A percentile compares a stretch with the other conserved stretches of the same genome.
These are phyloP conservation scores for Chlamydomonas eustigma DNA, from an alignment of 139 green algal genomes.

Conservation along the genomic window DNA sequence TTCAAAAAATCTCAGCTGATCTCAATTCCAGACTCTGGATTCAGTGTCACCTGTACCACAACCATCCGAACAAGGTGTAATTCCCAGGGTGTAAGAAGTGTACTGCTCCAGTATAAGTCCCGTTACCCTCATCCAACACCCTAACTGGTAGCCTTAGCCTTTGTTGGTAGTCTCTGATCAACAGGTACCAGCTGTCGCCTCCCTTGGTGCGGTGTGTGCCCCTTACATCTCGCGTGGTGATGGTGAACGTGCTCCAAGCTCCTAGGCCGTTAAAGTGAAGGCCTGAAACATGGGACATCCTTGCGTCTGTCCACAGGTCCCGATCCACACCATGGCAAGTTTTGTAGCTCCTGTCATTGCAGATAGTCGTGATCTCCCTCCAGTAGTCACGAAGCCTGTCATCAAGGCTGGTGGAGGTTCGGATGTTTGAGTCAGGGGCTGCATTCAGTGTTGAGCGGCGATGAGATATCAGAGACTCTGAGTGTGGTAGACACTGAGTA, in stretches of 20 bases:
- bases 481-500: too few relatives aligned
- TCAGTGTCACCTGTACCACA: conserved; percentile 9
- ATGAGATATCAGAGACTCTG: too few relatives aligned
- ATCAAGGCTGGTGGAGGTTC: background rate
- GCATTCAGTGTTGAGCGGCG: too few relatives aligned
- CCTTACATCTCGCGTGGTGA: background rate
- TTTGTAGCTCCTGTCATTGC: background rate
- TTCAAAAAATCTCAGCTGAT: too few relatives aligned
- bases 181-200: conserved; percentile 9
- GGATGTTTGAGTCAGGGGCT: too few relatives aligned
- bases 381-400: background rate
- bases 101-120: conserved; percentile 21
- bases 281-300: background rate
- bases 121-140: conserved; percentile 27
- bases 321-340: background rate
- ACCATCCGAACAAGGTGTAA: conserved; percentile 1
- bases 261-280: background rate
- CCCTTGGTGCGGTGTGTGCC: background rate
- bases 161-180: background rate
- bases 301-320: background rate
- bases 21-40: too few relatives aligned
- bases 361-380: background rate
- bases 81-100: background rate
- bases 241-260: conserved; percentile 8
- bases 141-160: background rate